These are phyloP conservation scores for Pseudozyma tsukubaensis DNA, from an alignment of 1,284 basidiomycete species.

Conservation along the genomic window DNA sequence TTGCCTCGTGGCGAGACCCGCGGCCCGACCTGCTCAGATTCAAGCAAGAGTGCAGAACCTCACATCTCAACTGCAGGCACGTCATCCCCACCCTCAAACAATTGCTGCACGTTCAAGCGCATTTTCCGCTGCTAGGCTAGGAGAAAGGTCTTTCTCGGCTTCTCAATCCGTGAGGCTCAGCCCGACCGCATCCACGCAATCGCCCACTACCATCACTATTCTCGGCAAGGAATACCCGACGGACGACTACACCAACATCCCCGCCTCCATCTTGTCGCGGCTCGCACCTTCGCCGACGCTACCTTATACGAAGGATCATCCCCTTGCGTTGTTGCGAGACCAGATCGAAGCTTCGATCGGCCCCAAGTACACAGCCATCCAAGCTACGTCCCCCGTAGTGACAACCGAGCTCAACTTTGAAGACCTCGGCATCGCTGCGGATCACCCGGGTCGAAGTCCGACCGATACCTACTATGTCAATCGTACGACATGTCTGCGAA, in stretches of 20 bases:
- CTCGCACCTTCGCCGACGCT: conserved; percentile 74
- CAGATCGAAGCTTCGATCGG: conserved; percentile 87
- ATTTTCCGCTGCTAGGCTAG: neutral
- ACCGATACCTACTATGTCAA: conserved; percentile 98
- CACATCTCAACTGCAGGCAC: conserved; percentile 12
- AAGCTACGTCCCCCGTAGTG: conserved; percentile 86
- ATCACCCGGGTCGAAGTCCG: conserved; percentile 89
- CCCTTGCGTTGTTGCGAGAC: conserved; percentile 83
- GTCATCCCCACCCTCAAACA: neutral
- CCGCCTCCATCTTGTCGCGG: conserved; percentile 84
- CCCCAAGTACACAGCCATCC: conserved; percentile 62
- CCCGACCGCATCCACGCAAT: neutral
- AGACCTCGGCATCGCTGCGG: conserved; percentile 89
- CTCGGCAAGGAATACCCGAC: conserved; percentile 72
- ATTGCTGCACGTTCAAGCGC: neutral
- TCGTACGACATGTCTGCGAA: conserved; percentile 87
- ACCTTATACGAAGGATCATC: conserved; percentile 82
- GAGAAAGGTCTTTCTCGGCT: conserved; percentile 13
- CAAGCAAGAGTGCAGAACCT: conserved; percentile 32
- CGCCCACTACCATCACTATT: conserved; percentile 32
- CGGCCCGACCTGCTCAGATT: conserved; percentile 36
- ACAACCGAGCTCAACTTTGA: conserved; percentile 95
- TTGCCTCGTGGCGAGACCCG: conserved; percentile 21
- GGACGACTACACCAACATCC: conserved; percentile 86
- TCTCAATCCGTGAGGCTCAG: neutral